phyloP scores from a whole-genome alignment of 805 yeast genomes.

The Metschnikowia proteae region DNA sequence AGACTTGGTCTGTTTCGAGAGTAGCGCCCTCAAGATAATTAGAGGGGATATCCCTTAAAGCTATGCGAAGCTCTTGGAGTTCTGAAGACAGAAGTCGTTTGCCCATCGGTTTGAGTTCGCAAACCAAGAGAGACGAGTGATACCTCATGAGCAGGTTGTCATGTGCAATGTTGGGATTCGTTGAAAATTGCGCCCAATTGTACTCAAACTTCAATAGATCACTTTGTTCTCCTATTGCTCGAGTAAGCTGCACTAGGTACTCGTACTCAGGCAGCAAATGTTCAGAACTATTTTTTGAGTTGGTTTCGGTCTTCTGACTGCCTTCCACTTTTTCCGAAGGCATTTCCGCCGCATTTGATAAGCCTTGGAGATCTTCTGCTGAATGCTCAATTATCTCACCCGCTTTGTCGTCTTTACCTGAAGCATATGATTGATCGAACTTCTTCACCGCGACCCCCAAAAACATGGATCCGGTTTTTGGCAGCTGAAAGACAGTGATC shows the following conservation, averaged over 20 bases:
- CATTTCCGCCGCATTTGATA: neutral
- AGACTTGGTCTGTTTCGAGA: slow-evolving; percentile 7
- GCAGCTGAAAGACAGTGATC: slow-evolving; percentile 7
- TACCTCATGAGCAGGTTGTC: slow-evolving; percentile 4
- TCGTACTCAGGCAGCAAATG: neutral
- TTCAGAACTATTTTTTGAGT: too few relatives aligned
- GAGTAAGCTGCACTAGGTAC: slow-evolving; percentile 11
- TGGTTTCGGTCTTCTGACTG: too few relatives aligned
- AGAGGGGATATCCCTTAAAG: neutral
- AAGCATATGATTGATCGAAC: neutral
- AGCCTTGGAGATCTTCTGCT: neutral
- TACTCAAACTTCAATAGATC: slow-evolving; percentile 6
- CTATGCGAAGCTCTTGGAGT: neutral
- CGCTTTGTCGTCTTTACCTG: too few relatives aligned
- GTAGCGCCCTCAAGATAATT: neutral
- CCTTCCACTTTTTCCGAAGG: neutral
- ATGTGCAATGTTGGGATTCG: neutral
- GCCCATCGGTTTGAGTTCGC: slow-evolving; percentile 12
- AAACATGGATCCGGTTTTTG: slow-evolving; percentile 12
- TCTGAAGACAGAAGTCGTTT: slow-evolving; percentile 6
- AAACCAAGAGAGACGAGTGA: slow-evolving; percentile 16
- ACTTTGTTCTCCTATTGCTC: slow-evolving; percentile 11
- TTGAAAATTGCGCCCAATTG: slow-evolving; percentile 9
- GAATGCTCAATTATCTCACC: neutral
- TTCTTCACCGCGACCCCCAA: slow-evolving; percentile 12